Evolutionary conservation across 495 filamentous ascomycete genomes (phyloP).

Genomic region (Friedmanniomyces endolithicus): DNA sequence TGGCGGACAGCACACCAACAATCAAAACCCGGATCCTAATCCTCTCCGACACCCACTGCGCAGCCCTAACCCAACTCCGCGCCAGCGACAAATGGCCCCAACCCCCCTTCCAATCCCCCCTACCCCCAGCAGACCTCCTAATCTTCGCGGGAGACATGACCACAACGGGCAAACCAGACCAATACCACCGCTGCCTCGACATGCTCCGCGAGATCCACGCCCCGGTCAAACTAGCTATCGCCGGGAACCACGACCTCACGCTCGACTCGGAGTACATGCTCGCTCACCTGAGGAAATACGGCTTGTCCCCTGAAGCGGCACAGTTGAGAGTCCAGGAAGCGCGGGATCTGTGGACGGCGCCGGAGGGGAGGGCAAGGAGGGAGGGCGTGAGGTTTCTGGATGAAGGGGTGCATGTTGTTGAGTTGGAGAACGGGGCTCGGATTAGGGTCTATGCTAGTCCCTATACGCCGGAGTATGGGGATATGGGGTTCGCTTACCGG

Average conservation of each 20-base stretch:
- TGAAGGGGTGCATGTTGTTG: constrained; percentile 49
- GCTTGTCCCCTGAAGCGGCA: too few relatives aligned
- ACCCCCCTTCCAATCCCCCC: constrained; percentile 22
- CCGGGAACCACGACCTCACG: constrained; percentile 69
- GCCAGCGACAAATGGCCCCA: constrained; percentile 1
- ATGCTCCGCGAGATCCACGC: constrained; percentile 47
- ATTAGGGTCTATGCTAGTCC: constrained; percentile 60
- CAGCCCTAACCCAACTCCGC: neutral
- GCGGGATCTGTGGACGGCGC: constrained; percentile 4
- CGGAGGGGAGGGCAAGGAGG: constrained; percentile 26
- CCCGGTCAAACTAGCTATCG: constrained; percentile 64
- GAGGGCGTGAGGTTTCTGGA: constrained; percentile 52
- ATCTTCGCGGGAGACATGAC: constrained; percentile 70
- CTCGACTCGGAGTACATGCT: constrained; percentile 41
- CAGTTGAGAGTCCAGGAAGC: neutral
- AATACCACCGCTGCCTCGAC: constrained; percentile 41
- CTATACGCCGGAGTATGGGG: constrained; percentile 48
- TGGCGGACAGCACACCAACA: neutral
- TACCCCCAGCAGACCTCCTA: constrained; percentile 47
- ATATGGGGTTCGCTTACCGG: constrained; percentile 52
- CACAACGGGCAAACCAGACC: constrained; percentile 41
- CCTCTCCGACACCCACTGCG: constrained; percentile 30
- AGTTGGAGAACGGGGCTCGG: constrained; percentile 42
- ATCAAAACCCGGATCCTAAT: constrained; percentile 26
- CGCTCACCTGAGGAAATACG: too few relatives aligned